phyloP scores from a whole-genome alignment of 495 filamentous ascomycete species.

The Ramalina intermedia region DNA sequence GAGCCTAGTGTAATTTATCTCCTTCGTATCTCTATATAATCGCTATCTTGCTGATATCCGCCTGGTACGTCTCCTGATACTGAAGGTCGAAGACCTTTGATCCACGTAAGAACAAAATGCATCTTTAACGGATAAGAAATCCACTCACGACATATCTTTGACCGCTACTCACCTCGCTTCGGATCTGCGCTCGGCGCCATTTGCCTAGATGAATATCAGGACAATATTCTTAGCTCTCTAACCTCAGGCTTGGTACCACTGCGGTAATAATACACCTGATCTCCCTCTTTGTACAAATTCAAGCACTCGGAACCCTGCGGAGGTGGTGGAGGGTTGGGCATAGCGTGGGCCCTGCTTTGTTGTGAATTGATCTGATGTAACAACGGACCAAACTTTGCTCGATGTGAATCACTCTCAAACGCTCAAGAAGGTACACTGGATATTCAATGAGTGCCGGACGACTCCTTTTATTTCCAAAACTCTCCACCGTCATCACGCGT shows the following conservation, averaged over 20 bases:
- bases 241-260: conserved; percentile 5
- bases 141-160: conserved; percentile 7
- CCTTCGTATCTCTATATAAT: background rate
- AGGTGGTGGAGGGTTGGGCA: conserved; percentile 1
- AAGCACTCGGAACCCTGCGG: conserved; percentile 1
- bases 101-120: conserved; percentile 1
- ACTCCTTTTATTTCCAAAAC: background rate
- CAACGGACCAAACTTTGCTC: background rate
- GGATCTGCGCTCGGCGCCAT: conserved; percentile 8
- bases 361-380: background rate
- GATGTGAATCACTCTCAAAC: background rate
- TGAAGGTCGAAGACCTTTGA: conserved; percentile 6
- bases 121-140: background rate
- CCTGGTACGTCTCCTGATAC: conserved; percentile 7
- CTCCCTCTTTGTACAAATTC: conserved; percentile 1
- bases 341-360: background rate
- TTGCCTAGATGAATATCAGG: conserved; percentile 3
- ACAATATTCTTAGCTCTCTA: background rate
- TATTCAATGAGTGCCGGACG: background rate
- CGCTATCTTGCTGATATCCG: conserved; percentile 9
- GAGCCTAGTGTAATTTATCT: too few species aligned
- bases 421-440: background rate
- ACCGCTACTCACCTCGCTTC: conserved; percentile 4
- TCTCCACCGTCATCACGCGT: background rate
- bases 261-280: conserved; percentile 8